Base-by-base conservation (phyloP, 2,329 filamentous ascomycete species). In the Penicillium vulpinum region DNA sequence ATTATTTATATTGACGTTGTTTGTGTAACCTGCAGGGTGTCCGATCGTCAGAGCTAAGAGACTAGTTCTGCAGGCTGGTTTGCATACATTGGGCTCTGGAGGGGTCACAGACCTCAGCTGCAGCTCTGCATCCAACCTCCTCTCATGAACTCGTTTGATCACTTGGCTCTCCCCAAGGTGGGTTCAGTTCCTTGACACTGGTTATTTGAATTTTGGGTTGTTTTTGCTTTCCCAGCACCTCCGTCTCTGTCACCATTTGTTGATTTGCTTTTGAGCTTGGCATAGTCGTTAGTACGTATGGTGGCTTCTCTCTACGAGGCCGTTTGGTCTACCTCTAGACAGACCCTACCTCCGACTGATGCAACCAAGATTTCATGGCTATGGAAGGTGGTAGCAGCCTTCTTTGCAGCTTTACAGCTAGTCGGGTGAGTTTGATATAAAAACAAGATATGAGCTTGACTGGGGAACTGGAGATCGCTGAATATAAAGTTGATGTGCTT, bases 341-440 rank as follows among this genome's bases (percentile, higher is more conserved):
- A n/a, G 13, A 22, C 8, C 1, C 5, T 16, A 22, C 22, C n/a
- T 9, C 45, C 3, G 21, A 18, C 10, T 11, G 9, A 22, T 13
- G 22, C 5, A 3, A 26, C 9, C 9, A 18, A 18, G 0, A 10
- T 29, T n/a, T 18, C 45, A n/a, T 24, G 29, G 45, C 2, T 13
- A 55, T 55, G 52, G 52, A 49, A 50, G 31, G n/a, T 35, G 8
- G 31, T 31, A 21, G 38, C 18, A 13, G 45, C 38, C 11, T 55
- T 21, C 9, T 43, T 41, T 50, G 22, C 45, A 7, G 45, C 52
- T 21, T 22, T 49, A 13, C 45, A 55, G 15, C 45, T 55, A 16
- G 13, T 51, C 13, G 45, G 52, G 52, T 55, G 13, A 43, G 45
- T 51, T 36, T 24, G n/a, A 16, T 16, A 40, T 15, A 5, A n/a